Evolutionary conservation across 495 filamentous ascomycete genomes (phyloP).

Genomic region (Podospora pseudopauciseta): DNA sequence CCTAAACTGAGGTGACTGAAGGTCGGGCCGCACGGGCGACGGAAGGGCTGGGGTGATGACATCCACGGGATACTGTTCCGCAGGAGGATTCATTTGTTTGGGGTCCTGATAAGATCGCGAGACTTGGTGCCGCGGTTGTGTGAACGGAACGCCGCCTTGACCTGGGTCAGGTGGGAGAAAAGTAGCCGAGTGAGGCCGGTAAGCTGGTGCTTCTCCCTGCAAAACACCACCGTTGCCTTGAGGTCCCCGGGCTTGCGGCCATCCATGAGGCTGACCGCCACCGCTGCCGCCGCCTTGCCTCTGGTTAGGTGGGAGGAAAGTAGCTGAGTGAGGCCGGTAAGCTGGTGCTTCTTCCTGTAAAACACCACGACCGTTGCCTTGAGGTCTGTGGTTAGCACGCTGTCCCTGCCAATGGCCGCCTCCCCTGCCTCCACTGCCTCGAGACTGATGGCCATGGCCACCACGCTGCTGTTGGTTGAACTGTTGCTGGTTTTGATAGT

Average conservation of each 20-base stretch:
- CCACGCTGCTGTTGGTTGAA: conserved; percentile 20
- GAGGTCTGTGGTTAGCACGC: background rate
- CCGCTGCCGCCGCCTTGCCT: conserved; percentile 6
- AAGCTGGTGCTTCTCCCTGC: conserved; percentile 1
- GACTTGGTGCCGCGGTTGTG: conserved; percentile 26
- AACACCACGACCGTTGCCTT: background rate
- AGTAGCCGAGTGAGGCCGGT: conserved; percentile 27
- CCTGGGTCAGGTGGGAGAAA: conserved; percentile 24
- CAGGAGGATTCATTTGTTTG: background rate
- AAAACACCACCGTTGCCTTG: background rate
- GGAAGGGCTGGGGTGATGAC: background rate
- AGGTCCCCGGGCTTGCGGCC: conserved; percentile 6
- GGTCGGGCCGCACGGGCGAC: background rate
- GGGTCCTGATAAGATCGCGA: conserved; percentile 32
- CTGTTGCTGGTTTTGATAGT: too few species aligned
- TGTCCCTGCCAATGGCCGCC: background rate
- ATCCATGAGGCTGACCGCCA: background rate
- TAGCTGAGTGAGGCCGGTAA: conserved; percentile 27
- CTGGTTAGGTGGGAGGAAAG: conserved; percentile 23
- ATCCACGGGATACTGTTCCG: background rate
- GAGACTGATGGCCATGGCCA: background rate
- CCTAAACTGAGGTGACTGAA: background rate
- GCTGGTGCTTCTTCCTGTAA: background rate
- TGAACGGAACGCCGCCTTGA: conserved; percentile 1
- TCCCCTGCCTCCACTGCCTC: conserved; percentile 6